Evolutionary conservation across 257 asterid species (phyloP).

Genomic region (Nicotiana benthamiana): DNA sequence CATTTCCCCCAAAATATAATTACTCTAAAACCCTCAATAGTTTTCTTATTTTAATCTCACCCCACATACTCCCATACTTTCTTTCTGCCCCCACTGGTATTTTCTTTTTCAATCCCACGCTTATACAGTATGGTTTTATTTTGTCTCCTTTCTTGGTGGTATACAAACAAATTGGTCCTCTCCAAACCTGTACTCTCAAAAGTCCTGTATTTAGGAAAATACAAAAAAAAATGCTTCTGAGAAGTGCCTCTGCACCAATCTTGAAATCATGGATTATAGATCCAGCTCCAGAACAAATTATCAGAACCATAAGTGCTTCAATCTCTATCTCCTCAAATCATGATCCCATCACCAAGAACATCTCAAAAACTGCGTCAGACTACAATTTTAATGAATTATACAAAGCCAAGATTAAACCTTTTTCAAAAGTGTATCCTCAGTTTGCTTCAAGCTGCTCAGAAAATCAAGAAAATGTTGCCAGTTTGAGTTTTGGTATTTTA

Average conservation of each 20-base stretch:
- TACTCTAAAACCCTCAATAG: too few relatives aligned
- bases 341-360: background rate
- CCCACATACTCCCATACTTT: too few relatives aligned
- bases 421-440: background rate
- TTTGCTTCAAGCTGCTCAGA: background rate
- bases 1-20: too few relatives aligned
- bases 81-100: too few relatives aligned
- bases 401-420: background rate
- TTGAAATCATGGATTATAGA: background rate
- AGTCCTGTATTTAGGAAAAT: background rate
- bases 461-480: background rate
- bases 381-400: background rate
- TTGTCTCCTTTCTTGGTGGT: background rate
- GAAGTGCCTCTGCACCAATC: slow-evolving; percentile 1
- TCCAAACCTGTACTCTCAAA: background rate
- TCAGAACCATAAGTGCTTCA: background rate
- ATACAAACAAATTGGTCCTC: background rate
- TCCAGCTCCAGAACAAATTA: background rate
- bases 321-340: background rate
- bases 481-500: background rate
- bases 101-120: too few relatives aligned
- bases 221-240: slow-evolving; percentile 1
- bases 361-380: background rate
- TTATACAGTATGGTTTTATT: background rate
- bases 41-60: too few relatives aligned